Evolutionary conservation across 371 early-diverging fungal species (phyloP).

Genomic region (Mucor indicus): DNA sequence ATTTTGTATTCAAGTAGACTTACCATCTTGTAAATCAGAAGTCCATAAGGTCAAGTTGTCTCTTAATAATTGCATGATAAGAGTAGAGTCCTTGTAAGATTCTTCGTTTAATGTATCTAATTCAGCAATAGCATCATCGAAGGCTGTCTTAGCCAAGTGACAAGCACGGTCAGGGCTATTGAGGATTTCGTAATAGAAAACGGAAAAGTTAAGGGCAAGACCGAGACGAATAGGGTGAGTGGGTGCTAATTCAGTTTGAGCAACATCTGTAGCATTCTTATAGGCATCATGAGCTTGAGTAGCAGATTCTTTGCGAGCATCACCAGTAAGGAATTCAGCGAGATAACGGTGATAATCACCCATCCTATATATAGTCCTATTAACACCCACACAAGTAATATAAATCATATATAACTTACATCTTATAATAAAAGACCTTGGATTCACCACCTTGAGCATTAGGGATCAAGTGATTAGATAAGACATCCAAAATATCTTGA

Average conservation of each 20-base stretch:
- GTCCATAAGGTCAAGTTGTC: slow-evolving; percentile 99
- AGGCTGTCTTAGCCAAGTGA: slow-evolving; percentile 87
- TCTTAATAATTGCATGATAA: slow-evolving; percentile 99
- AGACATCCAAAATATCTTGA: slow-evolving; percentile 89
- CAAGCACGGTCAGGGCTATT: slow-evolving; percentile 98
- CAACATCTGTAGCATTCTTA: slow-evolving; percentile 93
- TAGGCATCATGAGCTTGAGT: slow-evolving; percentile 92
- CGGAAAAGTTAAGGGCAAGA: slow-evolving; percentile 99
- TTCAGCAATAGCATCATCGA: background rate
- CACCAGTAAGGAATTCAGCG: slow-evolving; percentile 92
- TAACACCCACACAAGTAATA: no score
- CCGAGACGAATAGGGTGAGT: slow-evolving; percentile 99
- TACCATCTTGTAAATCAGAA: slow-evolving; percentile 88
- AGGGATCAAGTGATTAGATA: slow-evolving; percentile 86
- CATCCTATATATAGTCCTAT: slow-evolving; percentile 83
- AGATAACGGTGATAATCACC: slow-evolving; percentile 99
- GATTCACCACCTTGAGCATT: slow-evolving; percentile 87
- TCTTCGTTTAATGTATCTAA: background rate
- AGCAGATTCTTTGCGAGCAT: slow-evolving; percentile 42
- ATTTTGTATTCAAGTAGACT: background rate
- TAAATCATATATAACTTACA: slow-evolving; percentile 52
- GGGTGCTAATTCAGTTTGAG: slow-evolving; percentile 88
- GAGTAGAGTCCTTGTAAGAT: slow-evolving; percentile 4
- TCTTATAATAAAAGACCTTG: slow-evolving; percentile 99
- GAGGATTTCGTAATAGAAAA: slow-evolving; percentile 99